phyloP scores from a whole-genome alignment of 2,329 filamentous ascomycete genomes.

The Sclerotinia glacialis region DNA sequence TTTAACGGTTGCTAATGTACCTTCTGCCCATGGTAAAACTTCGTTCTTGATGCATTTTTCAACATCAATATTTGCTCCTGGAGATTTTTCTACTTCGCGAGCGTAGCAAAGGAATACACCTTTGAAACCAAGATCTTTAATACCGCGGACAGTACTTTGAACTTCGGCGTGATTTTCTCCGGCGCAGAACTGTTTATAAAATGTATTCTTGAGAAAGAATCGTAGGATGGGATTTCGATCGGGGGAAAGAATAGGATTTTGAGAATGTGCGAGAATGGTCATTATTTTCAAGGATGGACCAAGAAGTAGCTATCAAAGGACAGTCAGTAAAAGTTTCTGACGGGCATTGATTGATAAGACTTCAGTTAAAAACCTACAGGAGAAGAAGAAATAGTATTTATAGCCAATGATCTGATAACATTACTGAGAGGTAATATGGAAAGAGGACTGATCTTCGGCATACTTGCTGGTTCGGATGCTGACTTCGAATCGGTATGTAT shows the following conservation, averaged over 20 bases:
- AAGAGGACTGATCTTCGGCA: constrained; percentile 47
- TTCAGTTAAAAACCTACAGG: constrained; percentile 38
- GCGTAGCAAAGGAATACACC: constrained; percentile 86
- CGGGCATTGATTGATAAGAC: neutral
- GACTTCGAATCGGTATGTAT: neutral
- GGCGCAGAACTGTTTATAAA: constrained; percentile 89
- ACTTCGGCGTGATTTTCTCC: constrained; percentile 73
- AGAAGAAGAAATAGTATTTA: constrained; percentile 68
- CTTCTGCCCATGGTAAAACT: constrained; percentile 68
- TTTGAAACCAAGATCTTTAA: constrained; percentile 74
- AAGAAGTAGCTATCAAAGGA: constrained; percentile 53
- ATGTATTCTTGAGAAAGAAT: constrained; percentile 71
- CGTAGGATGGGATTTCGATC: constrained; percentile 72
- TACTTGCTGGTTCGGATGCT: constrained; percentile 23
- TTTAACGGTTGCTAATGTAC: constrained; percentile 70
- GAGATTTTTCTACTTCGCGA: constrained; percentile 64
- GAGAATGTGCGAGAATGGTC: constrained; percentile 66
- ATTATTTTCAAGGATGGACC: constrained; percentile 67
- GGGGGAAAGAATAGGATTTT: constrained; percentile 64
- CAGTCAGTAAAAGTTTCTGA: constrained; percentile 28
- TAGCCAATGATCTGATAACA: constrained; percentile 66
- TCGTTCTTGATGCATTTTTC: constrained; percentile 55
- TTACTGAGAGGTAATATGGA: constrained; percentile 64
- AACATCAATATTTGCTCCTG: constrained; percentile 48
- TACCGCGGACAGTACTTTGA: constrained; percentile 56